phyloP scores from a whole-genome alignment of 371 early-diverging fungal species.

The Mortierella sp. region DNA sequence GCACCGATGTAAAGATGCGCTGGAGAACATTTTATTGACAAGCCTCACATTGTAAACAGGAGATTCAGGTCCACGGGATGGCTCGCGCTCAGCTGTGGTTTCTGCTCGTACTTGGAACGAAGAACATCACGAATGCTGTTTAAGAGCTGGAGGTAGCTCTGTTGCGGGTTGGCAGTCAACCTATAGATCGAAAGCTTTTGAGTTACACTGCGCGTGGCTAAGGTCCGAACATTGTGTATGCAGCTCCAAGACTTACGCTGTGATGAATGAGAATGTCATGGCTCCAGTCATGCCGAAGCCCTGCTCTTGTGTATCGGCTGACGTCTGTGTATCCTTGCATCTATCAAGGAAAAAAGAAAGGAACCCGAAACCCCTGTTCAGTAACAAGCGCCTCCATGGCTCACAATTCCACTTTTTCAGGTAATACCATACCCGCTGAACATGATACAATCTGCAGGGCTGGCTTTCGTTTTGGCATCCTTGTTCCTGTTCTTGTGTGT shows the following conservation, averaged over 20 bases:
- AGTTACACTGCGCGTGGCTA: too few relatives aligned
- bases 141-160: constrained; percentile 81
- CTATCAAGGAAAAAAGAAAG: constrained; percentile 45
- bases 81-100: constrained; percentile 85
- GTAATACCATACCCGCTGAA: constrained; percentile 76
- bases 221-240: too few relatives aligned
- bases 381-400: too few relatives aligned
- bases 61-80: constrained; percentile 83
- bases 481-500: constrained; percentile 56
- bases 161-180: constrained; percentile 68
- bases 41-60: constrained; percentile 72
- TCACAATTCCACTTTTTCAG: not conserved
- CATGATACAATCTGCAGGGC: constrained; percentile 86
- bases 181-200: constrained; percentile 24
- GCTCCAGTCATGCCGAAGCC: constrained; percentile 82
- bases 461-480: constrained; percentile 62
- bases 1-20: too few relatives aligned
- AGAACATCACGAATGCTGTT: constrained; percentile 76
- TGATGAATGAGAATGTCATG: constrained; percentile 87
- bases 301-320: constrained; percentile 81
- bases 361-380: not conserved
- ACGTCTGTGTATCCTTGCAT: constrained; percentile 92
- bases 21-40: too few relatives aligned
- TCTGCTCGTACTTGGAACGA: constrained; percentile 76
- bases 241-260: constrained; percentile 56